phyloP scores from a whole-genome alignment of 176 grass and related monocot genomes.

The Metroxylon sagu region DNA sequence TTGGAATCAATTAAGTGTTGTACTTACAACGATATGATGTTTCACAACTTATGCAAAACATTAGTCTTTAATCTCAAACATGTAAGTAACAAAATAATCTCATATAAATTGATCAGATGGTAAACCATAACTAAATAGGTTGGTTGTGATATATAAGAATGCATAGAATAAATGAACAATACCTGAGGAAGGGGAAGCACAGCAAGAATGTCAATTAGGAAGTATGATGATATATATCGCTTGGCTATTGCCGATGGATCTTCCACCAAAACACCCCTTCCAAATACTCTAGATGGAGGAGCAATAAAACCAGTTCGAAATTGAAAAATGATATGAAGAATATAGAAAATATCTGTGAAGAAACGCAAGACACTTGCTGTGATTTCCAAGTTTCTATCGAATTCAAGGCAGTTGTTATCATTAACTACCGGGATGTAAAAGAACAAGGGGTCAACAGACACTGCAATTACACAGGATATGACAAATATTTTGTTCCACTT shows the following conservation, averaged over 20 bases:
- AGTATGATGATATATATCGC: conserved; percentile 68
- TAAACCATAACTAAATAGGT: too few relatives aligned
- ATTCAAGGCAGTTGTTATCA: conserved; percentile 41
- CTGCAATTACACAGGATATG: conserved; percentile 75
- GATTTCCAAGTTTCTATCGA: conserved; percentile 62
- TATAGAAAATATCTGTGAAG: conserved; percentile 95
- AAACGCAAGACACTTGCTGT: conserved; percentile 64
- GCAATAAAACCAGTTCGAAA: conserved; percentile 89
- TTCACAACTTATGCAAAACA: too few relatives aligned
- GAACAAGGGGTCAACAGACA: conserved; percentile 88
- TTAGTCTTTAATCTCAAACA: too few relatives aligned
- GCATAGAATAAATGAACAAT: background rate
- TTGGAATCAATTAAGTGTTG: too few relatives aligned
- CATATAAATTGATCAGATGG: too few relatives aligned
- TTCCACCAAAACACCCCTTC: conserved; percentile 67
- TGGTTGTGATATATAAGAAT: background rate
- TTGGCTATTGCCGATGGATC: conserved; percentile 64
- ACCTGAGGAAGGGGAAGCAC: conserved; percentile 95
- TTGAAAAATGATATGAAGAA: conserved; percentile 87
- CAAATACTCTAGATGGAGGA: conserved; percentile 90
- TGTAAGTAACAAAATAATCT: too few relatives aligned
- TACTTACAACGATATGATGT: too few relatives aligned
- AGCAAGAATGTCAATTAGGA: conserved; percentile 74
- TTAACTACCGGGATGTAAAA: conserved; percentile 78
- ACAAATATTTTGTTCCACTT: conserved; percentile 99